A percentile compares a stretch with the other conserved stretches of the same genome.
Conservation (phyloP, 2,329 filamentous ascomycete genomes). For the Aureobasidium melanogenum region DNA sequence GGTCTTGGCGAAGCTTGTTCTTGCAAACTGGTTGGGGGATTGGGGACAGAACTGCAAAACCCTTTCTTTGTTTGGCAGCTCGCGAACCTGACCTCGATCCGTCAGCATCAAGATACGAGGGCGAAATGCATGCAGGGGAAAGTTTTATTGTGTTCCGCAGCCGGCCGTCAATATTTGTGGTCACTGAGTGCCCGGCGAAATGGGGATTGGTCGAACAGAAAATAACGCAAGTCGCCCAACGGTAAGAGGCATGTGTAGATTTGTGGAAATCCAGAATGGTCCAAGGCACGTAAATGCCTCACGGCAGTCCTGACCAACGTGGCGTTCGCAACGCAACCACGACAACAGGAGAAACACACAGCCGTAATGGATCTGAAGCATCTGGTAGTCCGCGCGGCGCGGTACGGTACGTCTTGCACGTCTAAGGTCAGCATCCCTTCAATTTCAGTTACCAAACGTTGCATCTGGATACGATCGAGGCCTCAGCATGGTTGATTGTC, state of each 20-base stretch:
- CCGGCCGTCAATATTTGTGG: background rate
- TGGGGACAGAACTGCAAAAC: background rate
- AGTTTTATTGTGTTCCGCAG: background rate
- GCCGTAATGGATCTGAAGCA: conserved; percentile 7
- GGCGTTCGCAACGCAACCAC: conserved; percentile 1
- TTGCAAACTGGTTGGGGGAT: conserved; percentile 1
- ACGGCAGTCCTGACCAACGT: background rate
- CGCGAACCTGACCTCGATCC: background rate
- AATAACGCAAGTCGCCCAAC: conserved; percentile 8
- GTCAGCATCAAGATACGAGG: background rate
- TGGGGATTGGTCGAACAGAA: conserved; percentile 11
- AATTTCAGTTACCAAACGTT: conserved; percentile 3
- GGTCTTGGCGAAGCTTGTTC: conserved; percentile 2
- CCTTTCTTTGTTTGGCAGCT: background rate
- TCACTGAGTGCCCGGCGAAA: background rate
- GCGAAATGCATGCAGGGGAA: background rate
- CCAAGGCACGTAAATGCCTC: conserved; percentile 8
- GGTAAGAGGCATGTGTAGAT: conserved; percentile 7
- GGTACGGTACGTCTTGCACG: conserved; percentile 7
- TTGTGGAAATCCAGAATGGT: conserved; percentile 8
- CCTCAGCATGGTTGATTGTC: background rate
- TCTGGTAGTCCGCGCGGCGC: background rate
- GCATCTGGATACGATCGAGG: background rate
- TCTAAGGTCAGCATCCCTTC: background rate
- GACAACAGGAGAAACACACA: conserved; percentile 4